Percentiles rank a stretch among this genome's conserved stretches.
Conservation (phyloP, 2,329 filamentous ascomycete species). For the Exophiala spinifera region DNA sequence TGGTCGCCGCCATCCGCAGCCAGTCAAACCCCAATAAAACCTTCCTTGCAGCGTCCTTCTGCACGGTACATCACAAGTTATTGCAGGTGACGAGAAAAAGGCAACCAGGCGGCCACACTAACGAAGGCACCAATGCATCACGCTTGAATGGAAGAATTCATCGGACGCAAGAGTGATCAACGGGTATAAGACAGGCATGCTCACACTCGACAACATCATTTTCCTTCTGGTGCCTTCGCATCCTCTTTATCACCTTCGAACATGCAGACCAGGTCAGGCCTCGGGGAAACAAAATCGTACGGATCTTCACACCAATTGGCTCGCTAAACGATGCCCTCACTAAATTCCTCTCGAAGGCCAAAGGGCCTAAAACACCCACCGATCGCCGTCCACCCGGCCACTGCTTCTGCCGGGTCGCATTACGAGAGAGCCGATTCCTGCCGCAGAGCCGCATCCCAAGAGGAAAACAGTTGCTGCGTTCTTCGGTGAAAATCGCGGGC, state of each 20-base stretch:
- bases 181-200: neutral
- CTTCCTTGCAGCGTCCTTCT: neutral
- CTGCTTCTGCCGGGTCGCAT: neutral
- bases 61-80: too few species aligned
- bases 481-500: too few species aligned
- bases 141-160: slow-evolving; percentile 1
- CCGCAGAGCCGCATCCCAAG: slow-evolving; percentile 12
- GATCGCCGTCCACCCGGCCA: slow-evolving; percentile 1
- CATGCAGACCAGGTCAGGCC: neutral
- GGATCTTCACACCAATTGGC: neutral
- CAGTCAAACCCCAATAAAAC: neutral
- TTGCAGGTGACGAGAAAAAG: neutral
- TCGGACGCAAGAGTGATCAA: neutral
- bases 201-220: neutral
- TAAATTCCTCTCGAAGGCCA: neutral
- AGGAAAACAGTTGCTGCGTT: neutral
- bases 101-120: slow-evolving; percentile 5
- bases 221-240: neutral
- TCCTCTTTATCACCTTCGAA: neutral
- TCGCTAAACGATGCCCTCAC: neutral
- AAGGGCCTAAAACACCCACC: neutral
- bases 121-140: slow-evolving; percentile 10
- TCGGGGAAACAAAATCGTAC: too few species aligned
- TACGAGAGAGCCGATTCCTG: slow-evolving; percentile 4
- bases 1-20: neutral